Evolutionary conservation across 2,329 filamentous ascomycete species (phyloP).

Genomic region (Diaporthe helianthi): DNA sequence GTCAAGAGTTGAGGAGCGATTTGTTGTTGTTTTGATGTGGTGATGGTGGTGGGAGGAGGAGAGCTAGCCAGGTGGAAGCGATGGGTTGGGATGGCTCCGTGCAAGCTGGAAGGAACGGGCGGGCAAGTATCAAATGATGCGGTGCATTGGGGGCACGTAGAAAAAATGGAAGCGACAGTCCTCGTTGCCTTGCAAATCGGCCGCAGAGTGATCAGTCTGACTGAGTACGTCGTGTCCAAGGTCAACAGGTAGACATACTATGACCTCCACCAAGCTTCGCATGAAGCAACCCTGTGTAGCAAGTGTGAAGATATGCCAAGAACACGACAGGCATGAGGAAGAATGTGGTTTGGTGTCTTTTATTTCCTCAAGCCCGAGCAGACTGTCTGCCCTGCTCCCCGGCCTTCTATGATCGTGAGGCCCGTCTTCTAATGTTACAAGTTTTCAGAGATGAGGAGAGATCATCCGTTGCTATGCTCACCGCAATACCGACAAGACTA

Average conservation of each 20-base stretch:
- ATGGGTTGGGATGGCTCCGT: background rate
- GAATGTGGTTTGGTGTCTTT: constrained; percentile 35
- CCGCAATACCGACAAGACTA: constrained; percentile 33
- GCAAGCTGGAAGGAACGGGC: background rate
- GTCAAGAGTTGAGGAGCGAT: background rate
- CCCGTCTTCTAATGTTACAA: constrained; percentile 55
- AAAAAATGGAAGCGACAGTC: background rate
- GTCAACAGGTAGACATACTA: background rate
- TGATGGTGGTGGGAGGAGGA: background rate
- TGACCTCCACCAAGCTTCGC: too few relatives aligned
- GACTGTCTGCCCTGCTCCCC: constrained; percentile 25
- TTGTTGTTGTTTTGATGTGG: background rate
- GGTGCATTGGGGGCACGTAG: background rate
- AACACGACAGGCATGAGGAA: constrained; percentile 11
- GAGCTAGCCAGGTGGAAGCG: background rate
- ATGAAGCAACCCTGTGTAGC: background rate
- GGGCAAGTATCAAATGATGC: background rate
- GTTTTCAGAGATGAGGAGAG: constrained; percentile 58
- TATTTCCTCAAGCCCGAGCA: constrained; percentile 16
- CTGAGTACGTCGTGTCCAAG: background rate
- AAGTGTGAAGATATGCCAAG: background rate
- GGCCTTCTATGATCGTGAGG: constrained; percentile 41
- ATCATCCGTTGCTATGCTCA: constrained; percentile 56
- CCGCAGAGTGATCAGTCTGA: background rate
- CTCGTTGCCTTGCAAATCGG: background rate